Percentiles rank a stretch among this genome's conserved stretches.
phyloP scores from a whole-genome alignment of 169 alveolate species.

The Plasmodium ovale region DNA sequence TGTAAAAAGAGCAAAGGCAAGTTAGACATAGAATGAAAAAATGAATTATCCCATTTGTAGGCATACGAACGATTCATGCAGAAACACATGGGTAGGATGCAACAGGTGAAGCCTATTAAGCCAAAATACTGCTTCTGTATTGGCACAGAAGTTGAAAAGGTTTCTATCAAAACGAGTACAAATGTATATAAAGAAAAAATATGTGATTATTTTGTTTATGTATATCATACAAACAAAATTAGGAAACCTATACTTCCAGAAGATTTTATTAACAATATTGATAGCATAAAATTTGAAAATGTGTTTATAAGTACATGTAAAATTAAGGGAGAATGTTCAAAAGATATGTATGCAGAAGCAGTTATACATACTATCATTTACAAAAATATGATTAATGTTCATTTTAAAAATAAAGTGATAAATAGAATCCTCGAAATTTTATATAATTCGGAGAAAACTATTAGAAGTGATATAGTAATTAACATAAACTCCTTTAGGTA shows the following conservation, averaged over 20 bases:
- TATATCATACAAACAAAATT: conserved; percentile 64
- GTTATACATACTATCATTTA: conserved; percentile 55
- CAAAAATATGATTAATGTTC: conserved; percentile 20
- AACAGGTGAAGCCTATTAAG: not conserved
- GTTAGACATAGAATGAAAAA: no score
- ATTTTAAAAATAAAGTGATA: conserved; percentile 48
- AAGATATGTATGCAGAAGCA: conserved; percentile 76
- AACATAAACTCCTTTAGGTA: conserved; percentile 15
- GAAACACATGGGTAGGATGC: conserved; percentile 29
- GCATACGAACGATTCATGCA: conserved; percentile 58
- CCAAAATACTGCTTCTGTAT: conserved; percentile 58
- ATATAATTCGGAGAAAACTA: conserved; percentile 7
- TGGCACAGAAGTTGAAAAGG: conserved; percentile 52
- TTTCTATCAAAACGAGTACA: conserved; percentile 21
- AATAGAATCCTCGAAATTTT: conserved; percentile 22
- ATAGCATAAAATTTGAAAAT: conserved; percentile 40
- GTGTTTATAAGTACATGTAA: conserved; percentile 59
- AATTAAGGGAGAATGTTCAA: conserved; percentile 66
- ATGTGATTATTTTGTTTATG: conserved; percentile 55
- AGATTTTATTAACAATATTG: conserved; percentile 3
- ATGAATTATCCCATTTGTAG: conserved; percentile 16
- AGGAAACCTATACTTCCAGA: conserved; percentile 25
- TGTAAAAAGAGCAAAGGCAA: no score
- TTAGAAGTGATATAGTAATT: conserved; percentile 20
- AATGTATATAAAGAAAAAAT: conserved; percentile 66